A percentile compares a stretch with the other conserved stretches of the same genome.
Evolutionary conservation across 306 rosid genomes (phyloP).

Genomic region (Lathyrus oleraceus): DNA sequence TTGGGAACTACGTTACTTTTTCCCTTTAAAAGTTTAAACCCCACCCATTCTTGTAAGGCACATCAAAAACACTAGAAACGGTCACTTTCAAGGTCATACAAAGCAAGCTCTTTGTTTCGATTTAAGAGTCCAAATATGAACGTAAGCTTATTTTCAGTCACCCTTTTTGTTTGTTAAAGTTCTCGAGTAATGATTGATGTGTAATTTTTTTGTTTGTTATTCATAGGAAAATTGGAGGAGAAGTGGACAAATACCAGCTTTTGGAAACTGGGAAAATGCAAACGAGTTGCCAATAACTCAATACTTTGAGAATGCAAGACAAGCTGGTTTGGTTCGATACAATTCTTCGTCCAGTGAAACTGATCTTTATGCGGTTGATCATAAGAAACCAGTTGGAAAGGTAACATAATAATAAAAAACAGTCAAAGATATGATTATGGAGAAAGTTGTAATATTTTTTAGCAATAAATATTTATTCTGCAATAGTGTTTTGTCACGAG

Average conservation of each 20-base stretch:
- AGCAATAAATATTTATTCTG: not conserved
- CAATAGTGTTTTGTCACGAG: not conserved
- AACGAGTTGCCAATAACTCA: slow-evolving; percentile 88
- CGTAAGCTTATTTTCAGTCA: slow-evolving; percentile 22
- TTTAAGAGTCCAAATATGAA: slow-evolving; percentile 31
- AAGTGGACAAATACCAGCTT: slow-evolving; percentile 85
- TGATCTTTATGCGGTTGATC: slow-evolving; percentile 62
- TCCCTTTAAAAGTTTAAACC: not conserved
- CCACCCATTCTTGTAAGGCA: slow-evolving; percentile 2
- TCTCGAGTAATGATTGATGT: not conserved
- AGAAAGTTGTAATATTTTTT: no score
- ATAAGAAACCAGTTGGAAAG: slow-evolving; percentile 53
- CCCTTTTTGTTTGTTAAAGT: not conserved
- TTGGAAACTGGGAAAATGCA: slow-evolving; percentile 90
- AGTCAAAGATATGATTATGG: no score
- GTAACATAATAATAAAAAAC: not conserved
- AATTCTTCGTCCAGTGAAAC: slow-evolving; percentile 50
- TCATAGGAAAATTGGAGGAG: slow-evolving; percentile 51
- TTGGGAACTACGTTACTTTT: slow-evolving; percentile 16
- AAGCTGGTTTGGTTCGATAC: slow-evolving; percentile 50
- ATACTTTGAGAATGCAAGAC: slow-evolving; percentile 87
- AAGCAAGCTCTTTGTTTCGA: not conserved
- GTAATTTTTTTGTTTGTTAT: not conserved
- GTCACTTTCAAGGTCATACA: not conserved
- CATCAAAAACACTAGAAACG: not conserved